A percentile compares a stretch with the other conserved stretches of the same genome.
phyloP scores from a whole-genome alignment of 2,329 filamentous ascomycete species.

The Grosmannia serpens region DNA sequence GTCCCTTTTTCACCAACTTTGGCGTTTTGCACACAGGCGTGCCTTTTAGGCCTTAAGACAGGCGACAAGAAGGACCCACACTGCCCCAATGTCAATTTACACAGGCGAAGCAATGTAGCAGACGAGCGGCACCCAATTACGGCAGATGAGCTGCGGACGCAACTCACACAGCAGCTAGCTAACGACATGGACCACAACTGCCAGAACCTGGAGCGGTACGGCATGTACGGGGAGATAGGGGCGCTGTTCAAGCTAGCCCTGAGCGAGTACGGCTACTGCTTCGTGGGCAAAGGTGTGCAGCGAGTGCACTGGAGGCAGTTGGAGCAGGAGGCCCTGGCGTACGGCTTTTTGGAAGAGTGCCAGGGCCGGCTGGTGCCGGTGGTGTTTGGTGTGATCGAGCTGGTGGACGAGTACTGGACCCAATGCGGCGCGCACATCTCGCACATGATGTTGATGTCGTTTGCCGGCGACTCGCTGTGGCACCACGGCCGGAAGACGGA shows the following conservation, averaged over 20 bases:
- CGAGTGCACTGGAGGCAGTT: not conserved
- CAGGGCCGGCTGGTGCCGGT: conserved; percentile 10
- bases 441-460: conserved; percentile 12
- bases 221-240: conserved; percentile 4
- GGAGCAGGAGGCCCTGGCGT: conserved; percentile 2
- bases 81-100: conserved; percentile 2
- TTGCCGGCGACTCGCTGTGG: conserved; percentile 4
- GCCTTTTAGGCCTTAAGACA: not conserved
- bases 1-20: not conserved
- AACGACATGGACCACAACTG: conserved; percentile 4
- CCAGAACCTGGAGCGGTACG: not conserved
- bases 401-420: conserved; percentile 5
- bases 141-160: not conserved
- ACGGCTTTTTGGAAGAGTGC: conserved; percentile 1
- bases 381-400: conserved; percentile 7
- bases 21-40: conserved; percentile 2
- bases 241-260: conserved; percentile 9
- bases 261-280: conserved; percentile 8
- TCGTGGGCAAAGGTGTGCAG: conserved; percentile 10
- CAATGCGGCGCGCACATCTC: conserved; percentile 3
- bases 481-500: not conserved
- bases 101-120: not conserved
- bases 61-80: not conserved
- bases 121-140: not conserved
- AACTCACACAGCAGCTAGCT: conserved; percentile 1